Conservation (phyloP, 2,329 filamentous ascomycete species). For the Aulographum hederae region DNA sequence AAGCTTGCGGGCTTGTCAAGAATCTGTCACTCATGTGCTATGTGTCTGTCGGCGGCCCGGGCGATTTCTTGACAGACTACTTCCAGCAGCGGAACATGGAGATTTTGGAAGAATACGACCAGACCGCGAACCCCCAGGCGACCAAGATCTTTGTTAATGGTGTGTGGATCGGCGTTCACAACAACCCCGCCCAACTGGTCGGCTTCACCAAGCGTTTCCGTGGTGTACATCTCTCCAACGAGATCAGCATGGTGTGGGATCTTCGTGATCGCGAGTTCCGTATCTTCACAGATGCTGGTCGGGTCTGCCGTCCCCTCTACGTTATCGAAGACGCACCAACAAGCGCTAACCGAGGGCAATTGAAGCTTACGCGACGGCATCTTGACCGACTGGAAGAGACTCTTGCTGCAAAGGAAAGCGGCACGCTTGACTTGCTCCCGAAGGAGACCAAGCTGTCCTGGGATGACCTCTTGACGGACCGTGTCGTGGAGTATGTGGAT, state of each 20-base stretch:
- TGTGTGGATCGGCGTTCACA: constrained; percentile 91
- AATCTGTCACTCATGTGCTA: constrained; percentile 97
- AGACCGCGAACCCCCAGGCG: constrained; percentile 55
- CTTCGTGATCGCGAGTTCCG: constrained; percentile 97
- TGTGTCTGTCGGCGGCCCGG: constrained; percentile 85
- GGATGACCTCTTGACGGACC: constrained; percentile 66
- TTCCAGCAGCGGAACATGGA: constrained; percentile 96
- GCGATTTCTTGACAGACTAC: constrained; percentile 80
- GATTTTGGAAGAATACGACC: constrained; percentile 74
- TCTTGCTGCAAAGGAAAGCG: constrained; percentile 15
- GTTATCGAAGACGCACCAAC: constrained; percentile 75
- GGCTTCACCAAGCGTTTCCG: constrained; percentile 60
- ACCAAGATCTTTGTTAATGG: constrained; percentile 98
- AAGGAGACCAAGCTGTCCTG: constrained; percentile 57
- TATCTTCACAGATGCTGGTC: constrained; percentile 91
- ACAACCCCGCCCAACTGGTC: constrained; percentile 73
- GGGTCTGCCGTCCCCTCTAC: constrained; percentile 85
- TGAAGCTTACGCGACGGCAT: constrained; percentile 74
- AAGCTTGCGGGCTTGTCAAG: constrained; percentile 96
- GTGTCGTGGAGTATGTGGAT: constrained; percentile 89
- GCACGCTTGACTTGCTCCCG: constrained; percentile 13
- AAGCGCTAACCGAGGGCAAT: constrained; percentile 54
- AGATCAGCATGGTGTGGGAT: constrained; percentile 88
- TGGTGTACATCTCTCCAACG: constrained; percentile 68
- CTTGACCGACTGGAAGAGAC: constrained; percentile 61